Base-by-base conservation (phyloP, 2,329 filamentous ascomycete genomes). In the Aspergillus japonicus region DNA sequence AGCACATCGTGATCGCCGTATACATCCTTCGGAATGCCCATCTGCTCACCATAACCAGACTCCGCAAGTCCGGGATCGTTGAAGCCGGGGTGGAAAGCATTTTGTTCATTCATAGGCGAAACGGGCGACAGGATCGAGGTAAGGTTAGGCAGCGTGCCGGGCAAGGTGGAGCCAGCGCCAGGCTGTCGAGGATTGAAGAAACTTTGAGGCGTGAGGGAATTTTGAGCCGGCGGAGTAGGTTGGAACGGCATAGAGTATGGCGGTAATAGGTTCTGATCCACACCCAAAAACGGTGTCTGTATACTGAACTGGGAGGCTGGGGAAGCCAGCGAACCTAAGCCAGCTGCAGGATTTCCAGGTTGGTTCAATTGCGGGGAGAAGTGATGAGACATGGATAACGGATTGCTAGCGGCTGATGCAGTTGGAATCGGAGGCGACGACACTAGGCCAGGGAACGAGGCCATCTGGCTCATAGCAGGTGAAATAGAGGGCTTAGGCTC, bases 381-480 rank as follows among this genome's bases (percentile, higher is more conserved):
- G 39, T 83, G 67, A 88, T 87, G 64, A 81, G 81, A 78, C 72
- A 71, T 84, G 85, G 59, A 85, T 80, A 66, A 80, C 50, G 87
- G 86, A 63, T 86, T 89, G 77, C 91, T 94, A 33, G 85, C 87
- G 12, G 88, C 89, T 31, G 92, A 96, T 0, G 87, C 88, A 0
- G 91, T 87, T 21, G 90, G 90, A 26, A 96, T 78, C 1, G 92
- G 91, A 10, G 94, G 92, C 23, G 93, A 96, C 70, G 94, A 92
- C 5, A 91, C 87, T 54, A 94, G 79, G 6, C 88, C 84, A 5
- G 90, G 89, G 70, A 91, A 91, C 66, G 85, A 87, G 8, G 91
- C 92, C 23, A 87, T 81, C 68, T 90, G 89, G 68, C 87, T 89
- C 65, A 88, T 80, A 54, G 83, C 80, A 10, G 88, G 88, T 14